Base-by-base conservation (phyloP, 108 stramenopile genomes). In the Seminavis robusta region DNA sequence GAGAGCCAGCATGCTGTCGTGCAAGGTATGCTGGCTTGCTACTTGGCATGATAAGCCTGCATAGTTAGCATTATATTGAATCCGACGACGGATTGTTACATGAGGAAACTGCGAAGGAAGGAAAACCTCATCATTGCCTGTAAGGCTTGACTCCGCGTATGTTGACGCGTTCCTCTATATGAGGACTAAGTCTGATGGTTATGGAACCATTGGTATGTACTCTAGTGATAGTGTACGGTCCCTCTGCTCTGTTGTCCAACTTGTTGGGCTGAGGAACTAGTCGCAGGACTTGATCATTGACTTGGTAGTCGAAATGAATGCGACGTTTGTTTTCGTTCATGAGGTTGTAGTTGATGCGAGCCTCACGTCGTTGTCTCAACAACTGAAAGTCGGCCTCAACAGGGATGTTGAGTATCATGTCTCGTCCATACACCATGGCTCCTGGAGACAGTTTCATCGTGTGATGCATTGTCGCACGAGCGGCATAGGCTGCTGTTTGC, bases 161-260 rank as follows among this genome's bases (percentile, higher is more conserved):
- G 38, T 65, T 60, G 21, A 66, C 47, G 13, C 71, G 64, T 47
- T 74, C 73, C 4, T 27, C 25, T 16, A 59, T 44, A 6, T 17
- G 44, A 10, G 58, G 40, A 33, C 17, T 43, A 32, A 31, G 49
- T 40, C 47, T 36, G 20, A 73, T 64, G 13, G 60, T 69, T 4
- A 78, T 17, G 21, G 67, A 73, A 13, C 71, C 71, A 61, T 78
- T 78, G 6, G 55, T 26, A 39, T 65, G 62, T 15, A 78, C 76
- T 37, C 33, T 39, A 30, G 13, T 33, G 1, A 73, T 53, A 11
- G 11, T n/a, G 42, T 67, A 73, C 4, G 76, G 76, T 9, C 76
- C 76, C 25, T 30, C 20, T 9, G 17, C 27, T 60, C 59, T 21
- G 3, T 27, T 13, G 15, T 67, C 61, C 10, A 73, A 56, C 40